Evolutionary conservation across 768 basidiomycete species (phyloP).

Genomic region (Pisolithus orientalis): DNA sequence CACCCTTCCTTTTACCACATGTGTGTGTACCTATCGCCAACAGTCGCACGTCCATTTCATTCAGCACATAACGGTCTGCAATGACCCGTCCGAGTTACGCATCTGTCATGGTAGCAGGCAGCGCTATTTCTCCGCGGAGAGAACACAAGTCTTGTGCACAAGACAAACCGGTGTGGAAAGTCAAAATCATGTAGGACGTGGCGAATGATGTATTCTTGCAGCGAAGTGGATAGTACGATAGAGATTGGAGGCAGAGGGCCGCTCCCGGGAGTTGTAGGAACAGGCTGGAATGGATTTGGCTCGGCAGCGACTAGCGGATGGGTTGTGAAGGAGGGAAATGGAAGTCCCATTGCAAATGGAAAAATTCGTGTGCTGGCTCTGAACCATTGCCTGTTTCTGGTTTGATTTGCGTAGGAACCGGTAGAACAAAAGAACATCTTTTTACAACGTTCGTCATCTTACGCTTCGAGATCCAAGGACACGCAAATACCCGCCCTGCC

Average conservation of each 20-base stretch:
- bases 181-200: slow-evolving; percentile 85
- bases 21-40: slow-evolving; percentile 50
- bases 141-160: slow-evolving; percentile 76
- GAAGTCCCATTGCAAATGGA: slow-evolving; percentile 86
- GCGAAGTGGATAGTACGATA: slow-evolving; percentile 85
- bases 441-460: slow-evolving; percentile 59
- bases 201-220: slow-evolving; percentile 95
- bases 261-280: slow-evolving; percentile 12
- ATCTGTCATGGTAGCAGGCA: slow-evolving; percentile 40
- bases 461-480: slow-evolving; percentile 63
- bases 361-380: slow-evolving; percentile 62
- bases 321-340: slow-evolving; percentile 60
- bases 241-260: slow-evolving; percentile 47
- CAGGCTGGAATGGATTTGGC: slow-evolving; percentile 39
- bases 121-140: slow-evolving; percentile 89
- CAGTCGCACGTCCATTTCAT: slow-evolving; percentile 78
- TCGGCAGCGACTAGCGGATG: slow-evolving; percentile 30
- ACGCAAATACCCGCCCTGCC: slow-evolving; percentile 85
- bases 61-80: slow-evolving; percentile 45
- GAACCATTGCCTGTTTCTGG: slow-evolving; percentile 25
- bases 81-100: slow-evolving; percentile 26
- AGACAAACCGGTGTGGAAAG: slow-evolving; percentile 86
- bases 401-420: slow-evolving; percentile 56
- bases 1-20: slow-evolving; percentile 4
- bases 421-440: slow-evolving; percentile 77